Evolutionary conservation across 2,329 filamentous ascomycete species (phyloP).

Genomic region (Lasiodiplodia citricola): DNA sequence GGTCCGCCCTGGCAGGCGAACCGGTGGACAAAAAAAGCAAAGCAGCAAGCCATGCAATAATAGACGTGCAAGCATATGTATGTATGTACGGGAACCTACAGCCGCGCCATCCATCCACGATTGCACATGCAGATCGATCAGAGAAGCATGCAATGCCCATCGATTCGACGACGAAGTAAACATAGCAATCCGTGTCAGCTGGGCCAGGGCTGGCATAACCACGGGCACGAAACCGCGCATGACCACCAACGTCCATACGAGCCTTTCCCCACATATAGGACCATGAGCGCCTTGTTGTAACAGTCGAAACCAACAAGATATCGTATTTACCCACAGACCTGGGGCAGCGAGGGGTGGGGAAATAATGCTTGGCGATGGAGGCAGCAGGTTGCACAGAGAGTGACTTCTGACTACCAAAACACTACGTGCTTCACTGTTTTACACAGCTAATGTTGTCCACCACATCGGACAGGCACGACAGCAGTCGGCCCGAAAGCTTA

Average conservation of each 20-base stretch:
- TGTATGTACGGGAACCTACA: not conserved
- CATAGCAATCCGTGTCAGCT: not conserved
- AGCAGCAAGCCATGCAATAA: not conserved
- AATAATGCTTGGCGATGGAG: not conserved
- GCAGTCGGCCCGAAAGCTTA: constrained; percentile 8
- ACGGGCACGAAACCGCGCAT: not conserved
- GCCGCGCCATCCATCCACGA: not conserved
- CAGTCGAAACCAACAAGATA: not conserved
- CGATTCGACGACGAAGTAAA: not conserved
- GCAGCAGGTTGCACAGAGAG: not conserved
- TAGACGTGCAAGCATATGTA: not conserved
- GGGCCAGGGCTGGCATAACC: not conserved
- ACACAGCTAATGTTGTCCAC: not conserved
- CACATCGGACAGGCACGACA: not conserved
- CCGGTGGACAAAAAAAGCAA: not conserved
- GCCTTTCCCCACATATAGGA: not conserved
- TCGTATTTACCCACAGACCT: not conserved
- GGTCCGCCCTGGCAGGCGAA: not conserved
- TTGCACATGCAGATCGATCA: not conserved
- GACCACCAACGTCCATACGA: not conserved
- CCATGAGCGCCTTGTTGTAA: not conserved
- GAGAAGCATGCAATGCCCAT: not conserved
- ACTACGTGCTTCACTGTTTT: not conserved
- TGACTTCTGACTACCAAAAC: not conserved
- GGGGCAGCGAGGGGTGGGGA: not conserved